phyloP scores from a whole-genome alignment of 176 grass and related monocot species.

The Triticum timopheevii region DNA sequence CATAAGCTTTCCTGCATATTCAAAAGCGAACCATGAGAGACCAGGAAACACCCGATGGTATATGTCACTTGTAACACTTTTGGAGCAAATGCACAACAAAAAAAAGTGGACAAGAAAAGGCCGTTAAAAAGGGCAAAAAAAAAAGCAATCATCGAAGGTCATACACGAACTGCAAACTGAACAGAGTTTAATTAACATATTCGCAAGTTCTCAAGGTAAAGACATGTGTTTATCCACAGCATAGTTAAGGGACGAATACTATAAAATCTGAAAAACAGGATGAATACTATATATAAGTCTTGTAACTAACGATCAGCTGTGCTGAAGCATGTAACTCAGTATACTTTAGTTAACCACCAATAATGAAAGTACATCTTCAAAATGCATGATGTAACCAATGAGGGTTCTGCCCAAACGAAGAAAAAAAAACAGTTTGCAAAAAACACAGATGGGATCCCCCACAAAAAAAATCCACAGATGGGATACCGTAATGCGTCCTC shows the following conservation, averaged over 20 bases:
- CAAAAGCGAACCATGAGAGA: not conserved
- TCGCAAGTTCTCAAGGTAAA: not conserved
- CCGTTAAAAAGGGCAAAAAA: not conserved
- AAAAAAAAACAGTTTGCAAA: too few relatives aligned
- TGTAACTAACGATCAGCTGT: not conserved
- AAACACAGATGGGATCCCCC: too few relatives aligned
- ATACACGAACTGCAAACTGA: not conserved
- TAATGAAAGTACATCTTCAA: not conserved
- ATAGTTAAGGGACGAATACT: not conserved
- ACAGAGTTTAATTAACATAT: not conserved
- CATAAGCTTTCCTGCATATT: constrained; percentile 9
- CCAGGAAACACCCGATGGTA: not conserved
- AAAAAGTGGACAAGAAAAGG: not conserved
- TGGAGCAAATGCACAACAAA: not conserved
- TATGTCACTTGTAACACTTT: not conserved
- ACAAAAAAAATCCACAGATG: not conserved
- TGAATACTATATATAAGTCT: not conserved
- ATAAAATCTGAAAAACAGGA: not conserved
- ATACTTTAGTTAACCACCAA: not conserved
- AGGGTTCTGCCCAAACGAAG: not conserved
- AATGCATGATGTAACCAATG: not conserved
- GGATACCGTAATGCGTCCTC: not conserved
- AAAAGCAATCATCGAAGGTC: not conserved
- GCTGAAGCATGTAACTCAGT: not conserved
- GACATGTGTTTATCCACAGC: not conserved